Evolutionary conservation across 1,284 basidiomycete species (phyloP), one percentile per base, ranked within the genome.

Genomic region (Boletus semigastroideus): DNA sequence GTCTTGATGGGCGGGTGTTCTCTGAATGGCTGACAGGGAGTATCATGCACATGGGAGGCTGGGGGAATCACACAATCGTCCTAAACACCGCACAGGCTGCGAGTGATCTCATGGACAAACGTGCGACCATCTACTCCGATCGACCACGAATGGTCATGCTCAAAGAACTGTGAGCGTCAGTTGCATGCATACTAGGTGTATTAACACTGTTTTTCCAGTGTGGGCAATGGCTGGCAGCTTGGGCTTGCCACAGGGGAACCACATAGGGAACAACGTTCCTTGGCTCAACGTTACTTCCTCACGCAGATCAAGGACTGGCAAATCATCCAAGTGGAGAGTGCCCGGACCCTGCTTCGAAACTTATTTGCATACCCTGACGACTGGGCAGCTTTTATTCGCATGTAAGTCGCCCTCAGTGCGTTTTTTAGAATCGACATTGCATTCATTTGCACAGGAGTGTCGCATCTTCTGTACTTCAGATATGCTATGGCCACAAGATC

Each of bases 291-390:
- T 6, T 59, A 58, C 46, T 50, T 58, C 17, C 19, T 50, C 19
- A 19, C 46, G 1, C 56, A 52, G 34, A 31, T 49, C 51, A 58
- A 49, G 30, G 56, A 58, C 30, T 58, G 56, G 56, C 55, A 58
- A 14, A n/a, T 12, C 8, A 44, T 45, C 14, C 48, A 58, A 41
- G 9, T 44, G 6, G 51, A 58, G 4, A 54, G 56, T 25, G 14
- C 49, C 7, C 38, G 42, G 11, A 43, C 43, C 3, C 20, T 57
- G 9, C 16, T 57, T 34, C 42, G 42, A n/a, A 49, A 44, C 9
- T 19, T 58, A 3, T 38, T 46, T 28, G 16, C 45, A 4, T 20
- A 46, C 3, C 42, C 49, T 3, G 22, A 42, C 0, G 42, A 59
- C n/a, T 59, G 53, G 56, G 22, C 33, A 1, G 38, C 42, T 0